Evolutionary conservation across 306 rosid genomes (phyloP).

Genomic region (Potentilla sterilis): DNA sequence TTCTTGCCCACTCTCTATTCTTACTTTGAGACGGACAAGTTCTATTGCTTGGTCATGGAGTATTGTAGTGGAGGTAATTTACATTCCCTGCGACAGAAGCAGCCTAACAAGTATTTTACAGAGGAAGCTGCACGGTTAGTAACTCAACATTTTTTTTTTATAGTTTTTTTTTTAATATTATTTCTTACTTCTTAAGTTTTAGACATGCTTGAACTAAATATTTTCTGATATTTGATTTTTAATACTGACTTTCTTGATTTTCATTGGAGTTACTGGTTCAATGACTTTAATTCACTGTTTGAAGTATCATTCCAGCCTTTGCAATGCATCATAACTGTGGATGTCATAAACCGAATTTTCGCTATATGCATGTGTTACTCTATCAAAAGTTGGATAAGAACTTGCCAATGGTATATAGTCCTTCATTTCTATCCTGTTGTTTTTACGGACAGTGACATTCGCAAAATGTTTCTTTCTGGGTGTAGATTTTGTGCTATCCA

Average conservation of each 20-base stretch:
- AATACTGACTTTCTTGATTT: background rate
- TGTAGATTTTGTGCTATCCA: background rate
- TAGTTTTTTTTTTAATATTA: no score
- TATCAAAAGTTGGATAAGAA: background rate
- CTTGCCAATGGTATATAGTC: background rate
- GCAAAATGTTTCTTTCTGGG: background rate
- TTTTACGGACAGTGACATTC: background rate
- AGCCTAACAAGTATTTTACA: constrained; percentile 73
- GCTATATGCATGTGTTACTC: background rate
- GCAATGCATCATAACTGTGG: background rate
- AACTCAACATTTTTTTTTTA: constrained; percentile 2
- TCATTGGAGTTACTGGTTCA: constrained; percentile 1
- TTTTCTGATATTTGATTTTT: background rate
- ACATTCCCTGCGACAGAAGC: constrained; percentile 88
- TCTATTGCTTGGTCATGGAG: constrained; percentile 84
- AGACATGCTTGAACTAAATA: background rate
- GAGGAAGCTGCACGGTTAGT: constrained; percentile 91
- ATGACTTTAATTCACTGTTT: background rate
- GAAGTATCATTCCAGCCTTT: background rate
- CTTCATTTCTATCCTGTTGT: background rate
- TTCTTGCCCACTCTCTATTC: constrained; percentile 88
- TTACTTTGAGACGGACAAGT: constrained; percentile 78
- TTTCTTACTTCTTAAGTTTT: background rate
- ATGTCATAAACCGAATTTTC: background rate
- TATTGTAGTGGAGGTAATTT: constrained; percentile 91